A percentile compares a stretch with the other conserved stretches of the same genome.
Evolutionary conservation across 2,329 filamentous ascomycete genomes (phyloP).

Genomic region (Pyricularia grisea): DNA sequence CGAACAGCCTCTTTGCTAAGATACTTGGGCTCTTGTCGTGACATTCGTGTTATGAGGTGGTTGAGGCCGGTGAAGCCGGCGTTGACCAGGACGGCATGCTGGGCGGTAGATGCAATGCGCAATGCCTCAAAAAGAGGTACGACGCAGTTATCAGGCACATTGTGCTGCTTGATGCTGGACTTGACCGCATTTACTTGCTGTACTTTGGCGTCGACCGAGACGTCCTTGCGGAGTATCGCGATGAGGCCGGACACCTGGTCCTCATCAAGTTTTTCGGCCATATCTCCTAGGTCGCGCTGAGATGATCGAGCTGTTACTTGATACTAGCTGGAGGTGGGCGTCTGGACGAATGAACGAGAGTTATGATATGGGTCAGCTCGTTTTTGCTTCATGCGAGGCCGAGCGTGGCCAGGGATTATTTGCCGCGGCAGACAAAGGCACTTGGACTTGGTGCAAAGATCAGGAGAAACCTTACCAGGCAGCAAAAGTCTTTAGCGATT

Average conservation of each 20-base stretch:
- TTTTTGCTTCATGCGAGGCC: not conserved
- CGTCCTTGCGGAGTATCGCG: constrained; percentile 36
- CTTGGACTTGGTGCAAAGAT: not conserved
- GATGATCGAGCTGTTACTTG: not conserved
- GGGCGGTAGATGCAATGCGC: constrained; percentile 63
- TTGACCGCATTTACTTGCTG: constrained; percentile 64
- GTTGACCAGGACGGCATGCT: constrained; percentile 68
- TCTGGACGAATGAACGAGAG: not conserved
- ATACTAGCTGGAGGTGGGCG: not conserved
- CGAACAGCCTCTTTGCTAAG: constrained; percentile 60
- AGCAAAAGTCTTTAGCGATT: not conserved
- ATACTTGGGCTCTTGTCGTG: constrained; percentile 71
- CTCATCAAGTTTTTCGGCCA: constrained; percentile 25
- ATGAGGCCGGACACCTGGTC: constrained; percentile 31
- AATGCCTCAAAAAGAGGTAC: constrained; percentile 73
- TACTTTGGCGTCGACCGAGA: constrained; percentile 52
- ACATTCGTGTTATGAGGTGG: constrained; percentile 78
- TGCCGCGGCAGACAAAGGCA: not conserved
- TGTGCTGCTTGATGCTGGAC: constrained; percentile 84
- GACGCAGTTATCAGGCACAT: constrained; percentile 69
- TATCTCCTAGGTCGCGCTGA: constrained; percentile 13
- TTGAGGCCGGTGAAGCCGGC: constrained; percentile 82
- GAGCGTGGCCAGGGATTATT: not conserved
- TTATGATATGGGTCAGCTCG: not conserved
- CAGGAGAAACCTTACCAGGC: not conserved